phyloP scores from a whole-genome alignment of 768 basidiomycete species.

The Mycena haematopus region DNA sequence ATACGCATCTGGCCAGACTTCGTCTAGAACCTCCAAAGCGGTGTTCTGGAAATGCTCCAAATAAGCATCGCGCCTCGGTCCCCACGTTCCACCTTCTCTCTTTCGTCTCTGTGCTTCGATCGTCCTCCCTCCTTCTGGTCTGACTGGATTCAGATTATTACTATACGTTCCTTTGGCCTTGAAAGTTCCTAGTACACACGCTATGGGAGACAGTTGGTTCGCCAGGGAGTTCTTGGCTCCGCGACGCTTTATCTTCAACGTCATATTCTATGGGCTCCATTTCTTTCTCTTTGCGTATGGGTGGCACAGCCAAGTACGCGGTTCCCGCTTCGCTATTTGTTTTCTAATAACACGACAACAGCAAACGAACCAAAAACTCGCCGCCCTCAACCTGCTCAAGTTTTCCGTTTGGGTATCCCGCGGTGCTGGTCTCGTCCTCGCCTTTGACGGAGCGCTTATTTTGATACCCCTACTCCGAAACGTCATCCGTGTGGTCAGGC shows the following conservation, averaged over 20 bases:
- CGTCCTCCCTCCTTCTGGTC: conserved; percentile 9
- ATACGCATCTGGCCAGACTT: conserved; percentile 16
- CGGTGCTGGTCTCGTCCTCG: conserved; percentile 90
- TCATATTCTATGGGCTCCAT: conserved; percentile 83
- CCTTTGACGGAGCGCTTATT: conserved; percentile 85
- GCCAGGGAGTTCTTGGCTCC: conserved; percentile 69
- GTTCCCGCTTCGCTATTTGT: neutral
- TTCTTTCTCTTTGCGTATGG: conserved; percentile 80
- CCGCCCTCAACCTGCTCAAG: conserved; percentile 77
- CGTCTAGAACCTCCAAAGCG: conserved; percentile 22
- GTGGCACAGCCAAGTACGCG: conserved; percentile 80
- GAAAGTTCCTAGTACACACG: conserved; percentile 19
- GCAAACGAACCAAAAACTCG: conserved; percentile 67
- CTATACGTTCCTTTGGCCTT: conserved; percentile 11
- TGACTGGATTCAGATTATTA: conserved; percentile 32
- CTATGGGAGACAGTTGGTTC: conserved; percentile 77
- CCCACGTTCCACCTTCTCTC: neutral
- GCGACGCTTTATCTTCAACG: conserved; percentile 72
- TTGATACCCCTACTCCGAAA: conserved; percentile 91
- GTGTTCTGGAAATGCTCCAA: conserved; percentile 14
- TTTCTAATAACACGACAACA: conserved; percentile 36
- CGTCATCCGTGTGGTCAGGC: conserved; percentile 82
- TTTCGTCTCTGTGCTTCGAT: neutral
- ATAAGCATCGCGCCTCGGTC: neutral
- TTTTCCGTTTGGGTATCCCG: conserved; percentile 92